Conservation (phyloP, 2,329 filamentous ascomycete genomes). For the Paracamarosporium sp. region DNA sequence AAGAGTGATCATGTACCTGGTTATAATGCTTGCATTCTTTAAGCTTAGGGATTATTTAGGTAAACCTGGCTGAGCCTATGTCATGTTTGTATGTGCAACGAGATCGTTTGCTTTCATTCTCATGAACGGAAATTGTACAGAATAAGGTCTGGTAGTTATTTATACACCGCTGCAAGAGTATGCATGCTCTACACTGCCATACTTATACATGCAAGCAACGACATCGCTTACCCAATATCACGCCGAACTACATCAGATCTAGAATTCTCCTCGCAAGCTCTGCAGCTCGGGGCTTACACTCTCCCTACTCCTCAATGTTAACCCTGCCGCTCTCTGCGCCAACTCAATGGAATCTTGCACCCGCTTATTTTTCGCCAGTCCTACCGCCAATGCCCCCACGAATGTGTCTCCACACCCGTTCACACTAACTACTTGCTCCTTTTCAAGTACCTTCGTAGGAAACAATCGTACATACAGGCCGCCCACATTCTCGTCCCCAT, state of each 20-base stretch:
- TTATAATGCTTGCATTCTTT: no score
- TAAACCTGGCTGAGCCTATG: no score
- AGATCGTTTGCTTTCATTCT: no score
- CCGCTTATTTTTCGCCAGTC: slow-evolving; percentile 64
- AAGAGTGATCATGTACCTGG: no score
- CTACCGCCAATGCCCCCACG: slow-evolving; percentile 82
- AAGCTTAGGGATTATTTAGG: no score
- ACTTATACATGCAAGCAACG: no score
- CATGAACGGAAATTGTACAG: no score
- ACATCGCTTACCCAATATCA: not conserved
- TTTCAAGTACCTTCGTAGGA: slow-evolving; percentile 67
- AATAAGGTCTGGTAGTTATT: no score
- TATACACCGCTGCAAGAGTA: no score
- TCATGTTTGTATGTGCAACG: no score
- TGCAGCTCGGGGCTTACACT: slow-evolving; percentile 70
- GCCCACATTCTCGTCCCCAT: slow-evolving; percentile 61
- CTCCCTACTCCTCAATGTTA: slow-evolving; percentile 77
- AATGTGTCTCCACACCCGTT: slow-evolving; percentile 97
- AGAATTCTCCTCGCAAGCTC: slow-evolving; percentile 21
- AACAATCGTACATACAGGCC: slow-evolving; percentile 83
- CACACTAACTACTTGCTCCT: slow-evolving; percentile 78
- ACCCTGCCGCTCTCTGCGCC: slow-evolving; percentile 80
- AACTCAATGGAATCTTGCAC: slow-evolving; percentile 73
- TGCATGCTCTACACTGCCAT: no score
- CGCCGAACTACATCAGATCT: not conserved